These are phyloP conservation scores for Sechiopsis laciniata DNA, from an alignment of 306 rosid species.

Conservation along the genomic window DNA sequence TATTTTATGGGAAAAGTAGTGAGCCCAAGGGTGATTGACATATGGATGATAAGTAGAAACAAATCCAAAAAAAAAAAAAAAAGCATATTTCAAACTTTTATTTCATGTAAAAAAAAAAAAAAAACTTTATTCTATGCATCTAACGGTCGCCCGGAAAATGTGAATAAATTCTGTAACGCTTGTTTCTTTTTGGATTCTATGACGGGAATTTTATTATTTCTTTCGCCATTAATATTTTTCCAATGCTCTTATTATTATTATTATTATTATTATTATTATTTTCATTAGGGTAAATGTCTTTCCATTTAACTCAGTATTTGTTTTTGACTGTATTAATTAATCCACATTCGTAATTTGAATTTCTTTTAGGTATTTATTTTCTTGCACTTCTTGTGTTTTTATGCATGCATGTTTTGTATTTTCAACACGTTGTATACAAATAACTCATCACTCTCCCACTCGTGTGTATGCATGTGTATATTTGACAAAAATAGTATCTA, in stretches of 20 bases:
- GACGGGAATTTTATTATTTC: not conserved
- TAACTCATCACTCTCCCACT: not conserved
- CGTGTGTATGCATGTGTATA: constrained; percentile 8
- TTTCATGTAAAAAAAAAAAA: no score
- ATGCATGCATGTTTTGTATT: not conserved
- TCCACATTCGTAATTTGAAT: not conserved
- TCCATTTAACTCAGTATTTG: constrained; percentile 17
- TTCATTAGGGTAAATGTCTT: constrained; percentile 11
- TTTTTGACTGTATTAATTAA: constrained; percentile 17
- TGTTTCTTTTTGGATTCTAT: not conserved
- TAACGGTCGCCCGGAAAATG: not conserved
- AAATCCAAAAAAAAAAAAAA: not conserved
- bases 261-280: not conserved
- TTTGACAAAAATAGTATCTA: not conserved
- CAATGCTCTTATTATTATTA: not conserved
- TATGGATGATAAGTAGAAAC: not conserved
- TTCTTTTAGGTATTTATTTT: not conserved
- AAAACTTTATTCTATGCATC: not conserved
- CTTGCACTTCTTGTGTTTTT: not conserved
- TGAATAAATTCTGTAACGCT: not conserved
- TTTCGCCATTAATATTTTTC: constrained; percentile 7
- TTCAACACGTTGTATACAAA: not conserved
- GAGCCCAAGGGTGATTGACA: not conserved
- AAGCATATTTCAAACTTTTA: not conserved
- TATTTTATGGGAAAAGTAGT: not conserved